phyloP scores from a whole-genome alignment of 106 monocot species.

The Posidonia australis region DNA sequence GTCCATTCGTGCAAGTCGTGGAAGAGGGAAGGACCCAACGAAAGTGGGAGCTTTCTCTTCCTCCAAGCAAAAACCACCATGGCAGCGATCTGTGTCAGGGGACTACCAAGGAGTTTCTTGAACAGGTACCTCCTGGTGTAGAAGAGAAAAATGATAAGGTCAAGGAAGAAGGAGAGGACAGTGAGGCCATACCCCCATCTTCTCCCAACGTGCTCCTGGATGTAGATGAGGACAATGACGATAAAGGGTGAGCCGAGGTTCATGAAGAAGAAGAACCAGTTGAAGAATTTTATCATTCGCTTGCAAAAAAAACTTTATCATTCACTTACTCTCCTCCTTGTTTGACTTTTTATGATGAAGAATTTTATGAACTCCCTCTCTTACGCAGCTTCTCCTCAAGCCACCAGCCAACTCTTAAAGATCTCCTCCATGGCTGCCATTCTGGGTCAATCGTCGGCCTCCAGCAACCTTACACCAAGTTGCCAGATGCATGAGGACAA shows the following conservation, averaged over 20 bases:
- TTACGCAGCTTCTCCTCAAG: no score
- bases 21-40: conserved; percentile 29
- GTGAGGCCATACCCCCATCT: conserved; percentile 56
- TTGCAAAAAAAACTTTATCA: no score
- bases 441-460: no score
- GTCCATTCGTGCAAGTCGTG: no score
- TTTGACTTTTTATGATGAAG: no score
- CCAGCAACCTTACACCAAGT: no score
- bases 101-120: conserved; percentile 66
- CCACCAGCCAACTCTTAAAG: no score
- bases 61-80: conserved; percentile 35
- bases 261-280: no score
- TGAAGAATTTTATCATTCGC: conserved; percentile 66
- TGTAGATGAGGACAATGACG: conserved; percentile 56
- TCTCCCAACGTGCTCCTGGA: conserved; percentile 50
- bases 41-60: no score
- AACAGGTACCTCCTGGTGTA: conserved; percentile 48
- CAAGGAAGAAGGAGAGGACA: conserved; percentile 34
- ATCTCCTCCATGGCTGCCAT: no score
- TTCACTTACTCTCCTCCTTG: conserved; percentile 23
- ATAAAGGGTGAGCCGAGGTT: conserved; percentile 57
- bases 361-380: no score
- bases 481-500: no score
- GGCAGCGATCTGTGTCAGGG: conserved; percentile 49
- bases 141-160: conserved; percentile 33